Percentiles rank a stretch among this genome's conserved stretches.
Evolutionary conservation across 495 filamentous ascomycete species (phyloP).

Genomic region (Trichoderma orchidacearum): DNA sequence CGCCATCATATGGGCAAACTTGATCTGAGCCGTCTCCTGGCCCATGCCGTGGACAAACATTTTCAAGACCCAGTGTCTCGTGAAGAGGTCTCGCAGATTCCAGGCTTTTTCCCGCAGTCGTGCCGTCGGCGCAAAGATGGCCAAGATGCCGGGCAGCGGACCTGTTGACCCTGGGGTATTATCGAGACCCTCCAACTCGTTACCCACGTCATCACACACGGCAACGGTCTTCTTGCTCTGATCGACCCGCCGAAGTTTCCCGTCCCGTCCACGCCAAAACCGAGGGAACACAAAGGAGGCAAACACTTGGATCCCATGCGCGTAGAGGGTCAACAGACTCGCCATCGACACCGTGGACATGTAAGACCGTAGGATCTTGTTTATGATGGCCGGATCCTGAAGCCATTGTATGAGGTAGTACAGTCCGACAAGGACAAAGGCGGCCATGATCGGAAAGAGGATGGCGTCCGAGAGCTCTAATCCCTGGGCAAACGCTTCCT

Average conservation of each 20-base stretch:
- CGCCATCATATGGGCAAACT: constrained; percentile 36
- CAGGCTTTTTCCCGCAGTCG: constrained; percentile 17
- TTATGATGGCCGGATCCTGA: constrained; percentile 66
- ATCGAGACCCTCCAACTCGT: constrained; percentile 8
- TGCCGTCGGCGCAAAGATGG: constrained; percentile 13
- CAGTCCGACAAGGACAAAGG: constrained; percentile 53
- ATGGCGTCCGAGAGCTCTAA: constrained; percentile 71
- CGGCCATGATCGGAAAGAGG: constrained; percentile 75
- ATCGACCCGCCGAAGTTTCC: constrained; percentile 31
- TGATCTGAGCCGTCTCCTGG: constrained; percentile 20
- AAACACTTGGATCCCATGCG: constrained; percentile 49
- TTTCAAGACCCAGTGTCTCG: constrained; percentile 33
- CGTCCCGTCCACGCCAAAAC: constrained; percentile 34
- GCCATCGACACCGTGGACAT: constrained; percentile 69
- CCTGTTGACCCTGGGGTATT: constrained; percentile 16
- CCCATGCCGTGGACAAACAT: constrained; percentile 22
- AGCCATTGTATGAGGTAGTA: constrained; percentile 88
- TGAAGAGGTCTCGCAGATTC: constrained; percentile 28
- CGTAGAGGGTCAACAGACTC: constrained; percentile 53
- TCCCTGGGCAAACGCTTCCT: constrained; percentile 58
- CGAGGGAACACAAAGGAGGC: constrained; percentile 62
- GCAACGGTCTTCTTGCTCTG: constrained; percentile 2
- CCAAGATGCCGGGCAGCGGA: constrained; percentile 31
- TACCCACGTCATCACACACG: constrained; percentile 4
- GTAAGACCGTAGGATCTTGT: constrained; percentile 74